These are phyloP conservation scores for Lipomyces yarrowii DNA, from an alignment of 1,139 yeast genomes.

Conservation along the genomic window DNA sequence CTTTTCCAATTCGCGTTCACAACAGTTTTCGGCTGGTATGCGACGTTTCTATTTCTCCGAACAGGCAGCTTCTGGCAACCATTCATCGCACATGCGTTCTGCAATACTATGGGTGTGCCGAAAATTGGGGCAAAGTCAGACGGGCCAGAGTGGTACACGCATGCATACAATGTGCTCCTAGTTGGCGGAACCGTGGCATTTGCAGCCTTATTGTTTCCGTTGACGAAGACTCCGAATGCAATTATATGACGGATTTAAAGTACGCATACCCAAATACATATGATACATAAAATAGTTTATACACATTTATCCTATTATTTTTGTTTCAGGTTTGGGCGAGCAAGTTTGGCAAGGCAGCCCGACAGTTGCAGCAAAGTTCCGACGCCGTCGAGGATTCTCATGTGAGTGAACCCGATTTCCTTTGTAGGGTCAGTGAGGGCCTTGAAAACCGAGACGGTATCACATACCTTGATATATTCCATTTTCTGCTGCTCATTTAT, in stretches of 20 bases:
- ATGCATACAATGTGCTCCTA: slow-evolving; percentile 50
- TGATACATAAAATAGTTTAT: background rate
- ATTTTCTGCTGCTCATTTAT: slow-evolving; percentile 68
- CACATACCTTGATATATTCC: slow-evolving; percentile 61
- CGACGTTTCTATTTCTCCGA: slow-evolving; percentile 59
- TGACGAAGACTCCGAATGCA: slow-evolving; percentile 33
- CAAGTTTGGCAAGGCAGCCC: slow-evolving; percentile 73
- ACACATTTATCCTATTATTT: background rate
- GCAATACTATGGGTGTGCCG: slow-evolving; percentile 85
- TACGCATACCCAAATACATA: background rate
- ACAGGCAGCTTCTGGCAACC: slow-evolving; percentile 65
- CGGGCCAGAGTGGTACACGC: slow-evolving; percentile 36
- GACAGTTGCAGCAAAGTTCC: slow-evolving; percentile 82
- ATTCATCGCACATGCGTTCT: slow-evolving; percentile 65
- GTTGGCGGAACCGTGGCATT: slow-evolving; percentile 51
- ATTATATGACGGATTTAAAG: background rate
- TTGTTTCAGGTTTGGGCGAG: slow-evolving; percentile 19
- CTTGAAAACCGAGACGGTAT: slow-evolving; percentile 4
- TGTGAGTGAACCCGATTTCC: slow-evolving; percentile 83
- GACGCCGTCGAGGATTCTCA: slow-evolving; percentile 75
- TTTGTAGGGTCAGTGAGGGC: background rate
- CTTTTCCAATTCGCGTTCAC: slow-evolving; percentile 72
- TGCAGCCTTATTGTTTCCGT: slow-evolving; percentile 32
- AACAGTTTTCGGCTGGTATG: slow-evolving; percentile 74
- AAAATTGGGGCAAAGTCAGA: slow-evolving; percentile 38